These are phyloP conservation scores for Tetradesmus obliquus DNA, from an alignment of 139 green algal species.

Conservation along the genomic window DNA sequence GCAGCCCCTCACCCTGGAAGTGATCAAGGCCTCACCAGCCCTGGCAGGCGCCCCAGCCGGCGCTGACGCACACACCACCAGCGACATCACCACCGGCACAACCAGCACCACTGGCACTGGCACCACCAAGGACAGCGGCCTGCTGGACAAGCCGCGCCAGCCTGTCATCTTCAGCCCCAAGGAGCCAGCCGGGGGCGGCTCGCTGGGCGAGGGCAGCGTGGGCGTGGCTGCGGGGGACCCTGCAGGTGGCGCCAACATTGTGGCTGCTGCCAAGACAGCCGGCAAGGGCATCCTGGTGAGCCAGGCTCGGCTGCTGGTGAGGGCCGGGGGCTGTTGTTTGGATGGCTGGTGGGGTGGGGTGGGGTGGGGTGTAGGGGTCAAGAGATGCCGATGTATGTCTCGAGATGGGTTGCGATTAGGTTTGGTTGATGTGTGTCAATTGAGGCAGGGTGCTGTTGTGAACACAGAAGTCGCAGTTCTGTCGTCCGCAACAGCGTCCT, in stretches of 20 bases:
- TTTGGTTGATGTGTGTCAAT: too few relatives aligned
- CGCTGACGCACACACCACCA: neutral
- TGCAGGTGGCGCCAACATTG: slow-evolving; percentile 18
- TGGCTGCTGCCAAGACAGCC: slow-evolving; percentile 22
- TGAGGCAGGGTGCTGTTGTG: too few relatives aligned
- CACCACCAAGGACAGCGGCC: neutral
- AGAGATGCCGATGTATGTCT: too few relatives aligned
- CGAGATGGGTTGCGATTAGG: too few relatives aligned
- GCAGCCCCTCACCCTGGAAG: neutral
- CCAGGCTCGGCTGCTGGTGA: neutral
- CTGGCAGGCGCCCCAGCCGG: slow-evolving; percentile 6
- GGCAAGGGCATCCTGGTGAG: slow-evolving; percentile 3
- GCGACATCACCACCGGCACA: neutral
- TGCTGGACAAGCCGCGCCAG: slow-evolving; percentile 9
- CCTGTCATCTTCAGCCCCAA: slow-evolving; percentile 31
- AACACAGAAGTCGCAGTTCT: too few relatives aligned
- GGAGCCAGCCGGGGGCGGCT: neutral
- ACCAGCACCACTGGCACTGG: neutral
- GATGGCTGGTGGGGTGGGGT: neutral
- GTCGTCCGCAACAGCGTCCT: too few relatives aligned
- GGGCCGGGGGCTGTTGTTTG: neutral
- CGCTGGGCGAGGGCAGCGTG: slow-evolving; percentile 5
- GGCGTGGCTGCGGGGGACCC: slow-evolving; percentile 27
- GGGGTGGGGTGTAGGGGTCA: too few relatives aligned
- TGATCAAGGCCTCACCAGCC: neutral